Evolutionary conservation across 192 early-diverging fungal species (phyloP).

Genomic region (Lobulomyces angularis): DNA sequence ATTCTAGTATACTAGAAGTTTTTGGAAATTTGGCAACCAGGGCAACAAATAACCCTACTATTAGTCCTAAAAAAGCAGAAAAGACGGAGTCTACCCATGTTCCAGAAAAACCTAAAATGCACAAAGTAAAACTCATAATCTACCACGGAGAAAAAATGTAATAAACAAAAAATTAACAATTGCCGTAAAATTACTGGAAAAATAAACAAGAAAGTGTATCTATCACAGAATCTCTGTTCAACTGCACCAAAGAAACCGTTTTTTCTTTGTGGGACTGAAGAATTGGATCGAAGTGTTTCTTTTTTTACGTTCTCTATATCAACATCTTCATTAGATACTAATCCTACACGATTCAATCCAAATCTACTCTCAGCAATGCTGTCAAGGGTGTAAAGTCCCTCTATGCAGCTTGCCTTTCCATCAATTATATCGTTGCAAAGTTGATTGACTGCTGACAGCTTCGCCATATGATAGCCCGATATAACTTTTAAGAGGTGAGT

Average conservation of each 20-base stretch:
- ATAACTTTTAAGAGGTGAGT: constrained; percentile 25
- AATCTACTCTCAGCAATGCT: too few species aligned
- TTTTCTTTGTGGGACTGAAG: too few species aligned
- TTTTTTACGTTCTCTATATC: too few species aligned
- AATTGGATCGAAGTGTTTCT: too few species aligned
- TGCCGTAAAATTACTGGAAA: constrained; percentile 22
- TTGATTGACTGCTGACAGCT: constrained; percentile 30
- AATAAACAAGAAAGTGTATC: constrained; percentile 8
- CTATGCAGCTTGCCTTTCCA: constrained; percentile 15
- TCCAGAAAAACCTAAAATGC: constrained; percentile 21
- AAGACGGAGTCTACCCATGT: constrained; percentile 24
- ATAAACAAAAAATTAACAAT: too few species aligned
- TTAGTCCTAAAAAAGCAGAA: constrained; percentile 12
- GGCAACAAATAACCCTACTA: constrained; percentile 15
- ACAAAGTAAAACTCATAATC: constrained; percentile 15
- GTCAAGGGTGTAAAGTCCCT: constrained; percentile 14
- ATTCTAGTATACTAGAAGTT: constrained; percentile 26
- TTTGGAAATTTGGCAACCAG: constrained; percentile 8
- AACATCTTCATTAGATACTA: too few species aligned
- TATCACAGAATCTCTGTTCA: constrained; percentile 6
- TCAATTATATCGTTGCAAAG: constrained; percentile 21
- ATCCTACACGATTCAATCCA: too few species aligned
- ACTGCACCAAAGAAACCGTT: too few species aligned
- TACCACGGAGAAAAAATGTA: too few species aligned
- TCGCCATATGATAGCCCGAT: constrained; percentile 25